Base-by-base conservation (phyloP, 176 grass and related monocot genomes). In the Pharus latifolius region DNA sequence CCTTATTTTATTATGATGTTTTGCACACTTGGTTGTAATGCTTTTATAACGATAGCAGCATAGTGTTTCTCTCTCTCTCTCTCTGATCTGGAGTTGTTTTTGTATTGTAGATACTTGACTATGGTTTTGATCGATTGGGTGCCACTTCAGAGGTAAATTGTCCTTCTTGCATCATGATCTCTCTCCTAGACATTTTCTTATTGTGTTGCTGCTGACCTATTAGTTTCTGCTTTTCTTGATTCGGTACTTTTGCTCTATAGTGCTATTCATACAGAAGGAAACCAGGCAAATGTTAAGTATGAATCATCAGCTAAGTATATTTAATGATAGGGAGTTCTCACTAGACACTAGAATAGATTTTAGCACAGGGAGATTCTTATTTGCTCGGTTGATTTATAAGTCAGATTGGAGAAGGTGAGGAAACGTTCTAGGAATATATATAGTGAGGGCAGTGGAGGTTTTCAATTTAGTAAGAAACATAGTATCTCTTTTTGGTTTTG, bases 111-210 rank as follows among this genome's bases (percentile, higher is more conserved):
- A 88, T 98, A 75, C 90, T 91, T 25, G 95, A 98, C 72, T 98
- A 94, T 72, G 87, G 72, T 38, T 93, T 98, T 86, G 95, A 98
- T 72, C 87, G 87, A 32, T 79, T 98, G 73, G 90, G 95, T 81
- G 95, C 75, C 49, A 86, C 59, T 78, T 96, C 85, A 46, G 62
- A 91, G 85, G 92, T 91, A 74, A 76, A 67, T 46, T 88, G 16
- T n/a, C 18, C 16, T 30, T 62, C 16, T 30, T 62, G 12, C 56
- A 17, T 44, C 42, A 45, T 22, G 43, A 49, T 40, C 65, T 76
- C 17, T 17, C 10, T 50, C 20, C 40, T 62, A 26, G 64, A 79
- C 18, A 22, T 49, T 38, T 47, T 61, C 26, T 49, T 49, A 67
- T 18, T 50, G 5, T 59, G 12, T 67, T 45, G 29, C 11, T n/a